phyloP scores from a whole-genome alignment of 306 rosid genomes.

The Sindora glabra region DNA sequence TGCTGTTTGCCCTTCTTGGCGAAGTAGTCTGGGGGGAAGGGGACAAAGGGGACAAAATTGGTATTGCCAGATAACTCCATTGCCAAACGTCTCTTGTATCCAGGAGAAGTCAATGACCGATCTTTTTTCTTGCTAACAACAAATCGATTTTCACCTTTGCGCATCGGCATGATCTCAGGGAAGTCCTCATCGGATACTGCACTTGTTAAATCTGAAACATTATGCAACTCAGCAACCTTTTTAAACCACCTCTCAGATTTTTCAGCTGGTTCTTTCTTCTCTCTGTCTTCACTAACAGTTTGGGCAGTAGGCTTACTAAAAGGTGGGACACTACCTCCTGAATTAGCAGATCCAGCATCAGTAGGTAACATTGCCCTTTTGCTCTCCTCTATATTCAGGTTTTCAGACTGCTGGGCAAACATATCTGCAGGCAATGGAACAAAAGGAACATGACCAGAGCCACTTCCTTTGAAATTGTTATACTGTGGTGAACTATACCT shows the following conservation, averaged over 20 bases:
- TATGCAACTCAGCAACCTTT: conserved; percentile 72
- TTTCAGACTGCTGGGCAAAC: conserved; percentile 43
- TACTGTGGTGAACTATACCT: conserved; percentile 20
- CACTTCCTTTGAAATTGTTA: conserved; percentile 18
- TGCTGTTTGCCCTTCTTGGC: conserved; percentile 49
- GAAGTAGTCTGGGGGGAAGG: conserved; percentile 90
- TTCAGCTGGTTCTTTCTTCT: conserved; percentile 58
- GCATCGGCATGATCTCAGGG: conserved; percentile 93
- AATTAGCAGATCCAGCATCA: conserved; percentile 10
- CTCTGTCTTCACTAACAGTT: conserved; percentile 21
- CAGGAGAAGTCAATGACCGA: conserved; percentile 77
- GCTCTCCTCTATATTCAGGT: conserved; percentile 23
- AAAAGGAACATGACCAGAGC: conserved; percentile 41
- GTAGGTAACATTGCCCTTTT: not conserved
- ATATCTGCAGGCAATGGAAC: conserved; percentile 50
- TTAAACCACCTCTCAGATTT: conserved; percentile 90
- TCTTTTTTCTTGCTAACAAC: conserved; percentile 86
- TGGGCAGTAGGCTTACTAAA: conserved; percentile 20
- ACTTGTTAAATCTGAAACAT: conserved; percentile 52
- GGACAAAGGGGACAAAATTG: conserved; percentile 82
- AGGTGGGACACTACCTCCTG: conserved; percentile 11
- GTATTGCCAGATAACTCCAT: conserved; percentile 58
- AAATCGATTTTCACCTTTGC: conserved; percentile 88
- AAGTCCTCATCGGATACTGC: conserved; percentile 73
- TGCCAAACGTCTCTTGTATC: conserved; percentile 69